Percentiles rank a stretch among this genome's conserved stretches.
Conservation (phyloP, 306 rosid genomes). For the Heteromeles arbutifolia region DNA sequence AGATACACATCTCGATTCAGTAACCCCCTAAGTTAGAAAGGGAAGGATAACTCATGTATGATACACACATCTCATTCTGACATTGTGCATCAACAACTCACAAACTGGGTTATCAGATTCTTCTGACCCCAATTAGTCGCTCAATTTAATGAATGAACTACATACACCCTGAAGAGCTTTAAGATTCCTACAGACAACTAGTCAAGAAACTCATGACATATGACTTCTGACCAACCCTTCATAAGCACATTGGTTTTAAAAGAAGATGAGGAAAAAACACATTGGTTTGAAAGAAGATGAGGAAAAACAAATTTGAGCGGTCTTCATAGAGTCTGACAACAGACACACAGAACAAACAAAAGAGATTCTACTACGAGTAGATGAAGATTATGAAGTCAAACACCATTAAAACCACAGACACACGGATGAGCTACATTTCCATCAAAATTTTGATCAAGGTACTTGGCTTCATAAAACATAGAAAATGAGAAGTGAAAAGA, state of each 20-base stretch:
- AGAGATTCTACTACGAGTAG: background rate
- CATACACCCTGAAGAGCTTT: background rate
- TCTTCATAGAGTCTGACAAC: background rate
- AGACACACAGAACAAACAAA: background rate
- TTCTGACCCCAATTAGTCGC: background rate
- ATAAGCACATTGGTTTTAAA: background rate
- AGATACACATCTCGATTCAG: background rate
- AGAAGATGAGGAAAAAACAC: background rate
- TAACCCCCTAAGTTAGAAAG: background rate
- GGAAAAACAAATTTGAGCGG: background rate
- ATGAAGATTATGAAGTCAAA: background rate
- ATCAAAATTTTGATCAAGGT: background rate
- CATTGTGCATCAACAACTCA: background rate
- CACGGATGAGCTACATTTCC: background rate
- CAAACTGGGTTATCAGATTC: background rate
- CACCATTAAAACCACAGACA: background rate
- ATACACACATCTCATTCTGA: background rate
- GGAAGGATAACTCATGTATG: background rate
- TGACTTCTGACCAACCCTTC: background rate
- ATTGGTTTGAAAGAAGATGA: background rate
- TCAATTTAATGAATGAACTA: background rate
- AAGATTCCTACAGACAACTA: background rate
- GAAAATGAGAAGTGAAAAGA: conserved; percentile 6
- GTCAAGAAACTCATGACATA: background rate
- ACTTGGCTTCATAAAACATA: background rate